Conservation (phyloP, 2,329 filamentous ascomycete species). For the Fusarium sulawesiense region DNA sequence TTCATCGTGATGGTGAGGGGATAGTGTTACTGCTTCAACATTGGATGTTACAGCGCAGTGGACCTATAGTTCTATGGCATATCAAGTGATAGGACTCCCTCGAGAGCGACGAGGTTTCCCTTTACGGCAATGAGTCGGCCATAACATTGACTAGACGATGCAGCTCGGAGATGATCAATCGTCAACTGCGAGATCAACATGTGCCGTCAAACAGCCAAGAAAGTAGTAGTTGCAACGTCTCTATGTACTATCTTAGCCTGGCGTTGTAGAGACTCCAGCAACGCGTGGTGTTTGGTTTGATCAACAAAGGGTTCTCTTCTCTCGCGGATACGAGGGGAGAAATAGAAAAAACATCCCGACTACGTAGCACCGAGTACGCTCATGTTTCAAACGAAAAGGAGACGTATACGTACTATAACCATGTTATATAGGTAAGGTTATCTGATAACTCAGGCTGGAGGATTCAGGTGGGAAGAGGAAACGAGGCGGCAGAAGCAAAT, state of each 20-base stretch:
- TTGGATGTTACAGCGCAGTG: constrained; percentile 24
- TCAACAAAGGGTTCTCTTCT: constrained; percentile 11
- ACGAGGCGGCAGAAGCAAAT: constrained; percentile 18
- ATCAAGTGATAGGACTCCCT: constrained; percentile 3
- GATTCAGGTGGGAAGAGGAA: constrained; percentile 22
- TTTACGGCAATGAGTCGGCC: not conserved
- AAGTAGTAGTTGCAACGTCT: not conserved
- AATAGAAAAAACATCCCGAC: not conserved
- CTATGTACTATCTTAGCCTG: not conserved
- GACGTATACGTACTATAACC: not conserved
- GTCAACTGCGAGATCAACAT: constrained; percentile 2
- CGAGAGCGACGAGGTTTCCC: constrained; percentile 9
- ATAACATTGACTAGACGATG: not conserved
- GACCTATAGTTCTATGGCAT: constrained; percentile 12
- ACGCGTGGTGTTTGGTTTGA: not conserved
- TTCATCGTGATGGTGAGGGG: constrained; percentile 19
- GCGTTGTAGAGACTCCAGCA: not conserved
- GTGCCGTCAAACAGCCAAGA: constrained; percentile 22
- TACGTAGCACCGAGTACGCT: constrained; percentile 4
- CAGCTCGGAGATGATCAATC: constrained; percentile 18
- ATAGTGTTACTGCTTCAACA: constrained; percentile 13
- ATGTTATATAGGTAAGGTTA: constrained; percentile 29
- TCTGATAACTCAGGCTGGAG: constrained; percentile 8
- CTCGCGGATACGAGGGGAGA: constrained; percentile 3
- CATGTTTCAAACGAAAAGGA: constrained; percentile 27